These are phyloP conservation scores for Mycena olivaceomarginata DNA, from an alignment of 768 basidiomycete species.

Conservation along the genomic window DNA sequence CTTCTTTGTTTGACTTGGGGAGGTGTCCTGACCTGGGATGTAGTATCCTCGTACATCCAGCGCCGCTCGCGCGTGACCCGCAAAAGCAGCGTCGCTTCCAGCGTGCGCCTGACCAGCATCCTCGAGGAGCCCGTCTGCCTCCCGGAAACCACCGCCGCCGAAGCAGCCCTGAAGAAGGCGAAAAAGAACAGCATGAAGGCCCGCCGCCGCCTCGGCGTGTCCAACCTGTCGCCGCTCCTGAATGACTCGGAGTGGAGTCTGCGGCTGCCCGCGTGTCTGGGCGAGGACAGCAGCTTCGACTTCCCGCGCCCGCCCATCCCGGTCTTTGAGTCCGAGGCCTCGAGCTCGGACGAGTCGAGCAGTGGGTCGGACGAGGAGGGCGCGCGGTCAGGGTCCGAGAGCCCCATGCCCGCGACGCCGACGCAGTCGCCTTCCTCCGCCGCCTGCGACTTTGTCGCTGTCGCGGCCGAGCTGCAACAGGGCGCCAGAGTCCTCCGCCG, in stretches of 20 bases:
- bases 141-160: neutral
- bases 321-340: neutral
- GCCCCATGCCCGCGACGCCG: conserved; percentile 10
- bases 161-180: neutral
- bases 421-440: neutral
- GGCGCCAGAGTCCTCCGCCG: conserved; percentile 19
- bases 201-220: conserved; percentile 36
- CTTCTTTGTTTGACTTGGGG: neutral
- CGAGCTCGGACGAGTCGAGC: conserved; percentile 13
- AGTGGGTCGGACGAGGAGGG: neutral
- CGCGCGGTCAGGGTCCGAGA: conserved; percentile 1
- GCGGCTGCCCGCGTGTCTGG: neutral
- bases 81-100: conserved; percentile 7
- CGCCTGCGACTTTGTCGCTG: too few species aligned
- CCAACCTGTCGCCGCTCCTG: conserved; percentile 26
- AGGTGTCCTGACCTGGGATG: neutral
- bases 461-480: neutral
- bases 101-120: conserved; percentile 12
- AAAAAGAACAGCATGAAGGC: conserved; percentile 37
- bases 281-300: neutral
- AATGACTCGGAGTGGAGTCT: neutral
- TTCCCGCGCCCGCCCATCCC: neutral
- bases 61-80: conserved; percentile 36
- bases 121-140: conserved; percentile 7
- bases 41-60: conserved; percentile 35